Evolutionary conservation across 257 asterid genomes (phyloP).

Genomic region (Primulina eburnea): DNA sequence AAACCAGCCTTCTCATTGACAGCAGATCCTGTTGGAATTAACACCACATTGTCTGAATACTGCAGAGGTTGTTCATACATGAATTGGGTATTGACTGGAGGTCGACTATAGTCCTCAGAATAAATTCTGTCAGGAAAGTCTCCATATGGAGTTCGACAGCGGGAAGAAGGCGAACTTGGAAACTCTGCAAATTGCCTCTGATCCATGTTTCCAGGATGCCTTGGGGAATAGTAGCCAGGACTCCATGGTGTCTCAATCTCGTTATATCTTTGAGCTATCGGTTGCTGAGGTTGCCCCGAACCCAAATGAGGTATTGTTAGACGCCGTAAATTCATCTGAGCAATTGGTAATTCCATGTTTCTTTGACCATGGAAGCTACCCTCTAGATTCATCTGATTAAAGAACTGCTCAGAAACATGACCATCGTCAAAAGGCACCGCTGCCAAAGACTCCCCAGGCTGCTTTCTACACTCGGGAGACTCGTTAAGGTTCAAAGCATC

Average conservation of each 20-base stretch:
- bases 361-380: conserved; percentile 67
- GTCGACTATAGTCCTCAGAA: conserved; percentile 62
- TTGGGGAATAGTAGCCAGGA: conserved; percentile 87
- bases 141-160: conserved; percentile 55
- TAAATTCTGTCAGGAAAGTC: conserved; percentile 51
- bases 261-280: conserved; percentile 57
- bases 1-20: conserved; percentile 59
- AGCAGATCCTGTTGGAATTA: conserved; percentile 52
- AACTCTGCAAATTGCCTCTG: conserved; percentile 63
- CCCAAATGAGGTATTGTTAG: conserved; percentile 73
- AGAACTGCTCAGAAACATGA: conserved; percentile 61
- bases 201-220: conserved; percentile 62
- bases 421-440: conserved; percentile 58
- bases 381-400: conserved; percentile 72
- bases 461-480: conserved; percentile 69
- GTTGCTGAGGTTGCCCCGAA: conserved; percentile 66
- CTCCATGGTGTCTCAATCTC: conserved; percentile 99
- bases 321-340: conserved; percentile 62
- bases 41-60: conserved; percentile 49
- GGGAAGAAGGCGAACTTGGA: conserved; percentile 82
- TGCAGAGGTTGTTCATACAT: conserved; percentile 62
- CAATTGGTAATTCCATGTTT: conserved; percentile 66
- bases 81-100: conserved; percentile 43
- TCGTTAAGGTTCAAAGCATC: conserved; percentile 95
- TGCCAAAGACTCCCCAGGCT: conserved; percentile 38